These are phyloP conservation scores for Ceratocystis huliohia DNA, from an alignment of 2,329 filamentous ascomycete species.

Conservation along the genomic window DNA sequence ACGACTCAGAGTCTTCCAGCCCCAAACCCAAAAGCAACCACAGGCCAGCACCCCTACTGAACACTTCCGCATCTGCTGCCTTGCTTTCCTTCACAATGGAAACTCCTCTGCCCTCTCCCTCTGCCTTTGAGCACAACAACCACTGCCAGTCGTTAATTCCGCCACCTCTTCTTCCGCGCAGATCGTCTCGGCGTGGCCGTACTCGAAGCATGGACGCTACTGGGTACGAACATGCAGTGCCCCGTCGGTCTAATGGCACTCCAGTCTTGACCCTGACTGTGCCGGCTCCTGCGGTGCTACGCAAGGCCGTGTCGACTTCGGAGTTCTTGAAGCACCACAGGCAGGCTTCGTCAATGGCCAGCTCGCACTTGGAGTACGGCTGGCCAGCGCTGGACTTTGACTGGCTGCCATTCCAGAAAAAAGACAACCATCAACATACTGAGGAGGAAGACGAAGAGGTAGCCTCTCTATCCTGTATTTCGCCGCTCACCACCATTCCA, in stretches of 20 bases:
- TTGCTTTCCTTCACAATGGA: constrained; percentile 13
- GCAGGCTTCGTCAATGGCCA: constrained; percentile 7
- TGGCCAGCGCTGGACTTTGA: constrained; percentile 9
- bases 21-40: not conserved
- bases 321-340: constrained; percentile 1
- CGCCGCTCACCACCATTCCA: not conserved
- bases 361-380: constrained; percentile 2
- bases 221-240: not conserved
- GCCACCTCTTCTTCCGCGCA: constrained; percentile 4
- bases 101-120: not conserved
- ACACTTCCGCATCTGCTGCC: not conserved
- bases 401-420: constrained; percentile 5
- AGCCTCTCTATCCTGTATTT: not conserved
- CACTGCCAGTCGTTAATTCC: constrained; percentile 13
- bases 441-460: not conserved
- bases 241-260: not conserved
- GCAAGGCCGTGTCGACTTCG: not conserved
- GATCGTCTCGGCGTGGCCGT: constrained; percentile 14
- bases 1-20: not conserved
- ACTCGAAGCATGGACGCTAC: not conserved
- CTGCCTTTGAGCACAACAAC: constrained; percentile 5
- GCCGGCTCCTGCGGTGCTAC: constrained; percentile 8
- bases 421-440: not conserved
- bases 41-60: not conserved
- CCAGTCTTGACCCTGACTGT: constrained; percentile 4